A percentile compares a stretch with the other conserved stretches of the same genome.
These are phyloP conservation scores for Gentiana macrophylla DNA, from an alignment of 257 asterid genomes.

Conservation along the genomic window DNA sequence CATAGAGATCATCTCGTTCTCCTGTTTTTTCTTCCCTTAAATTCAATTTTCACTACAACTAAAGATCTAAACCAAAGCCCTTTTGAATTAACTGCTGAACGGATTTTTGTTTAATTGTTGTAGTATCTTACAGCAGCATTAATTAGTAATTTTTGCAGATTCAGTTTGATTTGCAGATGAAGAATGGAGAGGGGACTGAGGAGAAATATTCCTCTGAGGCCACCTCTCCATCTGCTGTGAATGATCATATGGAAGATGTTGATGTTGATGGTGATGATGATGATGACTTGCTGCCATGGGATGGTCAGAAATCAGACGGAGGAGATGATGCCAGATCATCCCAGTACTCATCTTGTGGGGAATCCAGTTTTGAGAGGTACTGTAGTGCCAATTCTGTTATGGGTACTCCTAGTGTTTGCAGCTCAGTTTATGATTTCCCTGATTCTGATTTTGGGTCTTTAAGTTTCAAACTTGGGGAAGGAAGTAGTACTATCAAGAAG, in stretches of 20 bases:
- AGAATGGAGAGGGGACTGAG: constrained; percentile 42
- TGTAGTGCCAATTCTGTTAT: constrained; percentile 82
- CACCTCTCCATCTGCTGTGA: constrained; percentile 13
- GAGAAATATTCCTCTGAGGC: constrained; percentile 31
- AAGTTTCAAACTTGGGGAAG: constrained; percentile 58
- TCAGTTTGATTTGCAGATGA: constrained; percentile 25
- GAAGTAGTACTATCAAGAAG: constrained; percentile 24
- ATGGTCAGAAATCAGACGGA: constrained; percentile 50
- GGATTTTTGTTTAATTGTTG: no score
- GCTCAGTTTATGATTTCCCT: constrained; percentile 35
- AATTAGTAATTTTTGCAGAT: no score
- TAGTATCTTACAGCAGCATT: no score
- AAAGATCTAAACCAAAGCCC: no score
- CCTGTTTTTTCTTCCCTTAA: no score
- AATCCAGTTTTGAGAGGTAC: constrained; percentile 74
- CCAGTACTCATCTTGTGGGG: constrained; percentile 71
- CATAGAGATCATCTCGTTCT: no score
- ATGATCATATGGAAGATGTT: constrained; percentile 32
- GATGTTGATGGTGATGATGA: constrained; percentile 32
- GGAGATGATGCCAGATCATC: constrained; percentile 46
- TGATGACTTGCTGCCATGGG: constrained; percentile 19
- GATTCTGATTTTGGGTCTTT: constrained; percentile 61
- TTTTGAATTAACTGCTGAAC: no score
- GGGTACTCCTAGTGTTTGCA: constrained; percentile 75
- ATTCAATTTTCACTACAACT: no score